Conservation (phyloP, 2,329 filamentous ascomycete species). For the Aspergillus jensenii region DNA sequence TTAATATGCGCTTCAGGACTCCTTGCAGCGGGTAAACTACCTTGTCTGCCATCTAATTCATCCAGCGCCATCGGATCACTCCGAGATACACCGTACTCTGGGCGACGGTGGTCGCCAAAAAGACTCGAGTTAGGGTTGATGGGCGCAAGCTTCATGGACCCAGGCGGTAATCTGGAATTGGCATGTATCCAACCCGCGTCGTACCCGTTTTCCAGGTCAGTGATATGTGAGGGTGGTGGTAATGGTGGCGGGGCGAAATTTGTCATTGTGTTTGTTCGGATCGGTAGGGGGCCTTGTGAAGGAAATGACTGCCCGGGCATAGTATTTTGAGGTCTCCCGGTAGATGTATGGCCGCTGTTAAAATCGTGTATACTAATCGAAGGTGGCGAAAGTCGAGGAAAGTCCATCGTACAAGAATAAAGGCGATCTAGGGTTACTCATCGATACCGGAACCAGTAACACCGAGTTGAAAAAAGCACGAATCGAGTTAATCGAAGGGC, state of each 20-base stretch:
- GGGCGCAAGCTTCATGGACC: constrained; percentile 49
- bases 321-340: constrained; percentile 38
- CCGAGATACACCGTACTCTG: constrained; percentile 31
- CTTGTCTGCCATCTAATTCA: constrained; percentile 36
- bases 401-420: constrained; percentile 44
- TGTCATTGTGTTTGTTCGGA: constrained; percentile 55
- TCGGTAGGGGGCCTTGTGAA: constrained; percentile 60
- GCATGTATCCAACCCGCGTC: constrained; percentile 65
- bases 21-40: constrained; percentile 26
- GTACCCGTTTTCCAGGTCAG: constrained; percentile 55
- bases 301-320: constrained; percentile 43
- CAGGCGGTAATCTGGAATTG: constrained; percentile 52
- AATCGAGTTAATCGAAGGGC: not conserved
- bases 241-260: constrained; percentile 59
- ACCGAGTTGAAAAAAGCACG: not conserved
- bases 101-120: constrained; percentile 45
- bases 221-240: constrained; percentile 63
- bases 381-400: constrained; percentile 41
- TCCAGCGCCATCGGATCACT: constrained; percentile 38
- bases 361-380: constrained; percentile 46
- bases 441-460: constrained; percentile 11
- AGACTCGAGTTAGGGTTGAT: constrained; percentile 53
- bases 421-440: constrained; percentile 21
- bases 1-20: constrained; percentile 37
- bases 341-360: constrained; percentile 32